A percentile compares a stretch with the other conserved stretches of the same genome.
These are phyloP conservation scores for Exophiala dermatitidis DNA, from an alignment of 2,329 filamentous ascomycete genomes.

Conservation along the genomic window DNA sequence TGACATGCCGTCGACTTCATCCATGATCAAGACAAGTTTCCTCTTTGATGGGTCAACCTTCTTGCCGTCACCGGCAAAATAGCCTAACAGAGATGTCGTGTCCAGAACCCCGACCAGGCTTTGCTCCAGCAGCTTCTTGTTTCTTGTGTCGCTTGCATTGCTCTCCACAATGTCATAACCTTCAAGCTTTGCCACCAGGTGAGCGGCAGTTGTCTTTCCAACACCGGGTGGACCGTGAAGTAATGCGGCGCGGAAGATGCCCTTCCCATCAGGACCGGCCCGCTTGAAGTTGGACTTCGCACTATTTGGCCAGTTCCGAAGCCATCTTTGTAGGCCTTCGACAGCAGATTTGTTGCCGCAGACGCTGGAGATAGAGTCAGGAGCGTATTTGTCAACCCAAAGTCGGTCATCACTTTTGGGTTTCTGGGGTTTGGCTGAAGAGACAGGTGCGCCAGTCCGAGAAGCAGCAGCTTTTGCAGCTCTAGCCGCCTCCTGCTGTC, in stretches of 20 bases:
- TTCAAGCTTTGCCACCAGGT: constrained; percentile 85
- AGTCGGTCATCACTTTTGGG: constrained; percentile 56
- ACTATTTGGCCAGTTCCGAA: constrained; percentile 71
- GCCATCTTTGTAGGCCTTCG: constrained; percentile 82
- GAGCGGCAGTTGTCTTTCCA: constrained; percentile 93
- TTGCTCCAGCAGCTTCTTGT: constrained; percentile 88
- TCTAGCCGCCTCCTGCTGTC: constrained; percentile 40
- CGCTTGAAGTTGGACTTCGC: constrained; percentile 76
- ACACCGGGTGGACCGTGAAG: constrained; percentile 93
- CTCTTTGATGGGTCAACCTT: constrained; percentile 74
- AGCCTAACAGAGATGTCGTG: constrained; percentile 86
- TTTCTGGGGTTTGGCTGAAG: constrained; percentile 36
- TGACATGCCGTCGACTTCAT: constrained; percentile 98
- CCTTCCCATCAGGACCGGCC: constrained; percentile 75
- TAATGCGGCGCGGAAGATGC: constrained; percentile 79
- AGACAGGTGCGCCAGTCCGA: constrained; percentile 35
- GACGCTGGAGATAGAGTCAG: constrained; percentile 74
- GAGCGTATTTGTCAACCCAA: constrained; percentile 94
- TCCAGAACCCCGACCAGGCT: constrained; percentile 86
- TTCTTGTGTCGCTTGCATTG: constrained; percentile 91
- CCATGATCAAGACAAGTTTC: constrained; percentile 95
- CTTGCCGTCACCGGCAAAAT: constrained; percentile 77
- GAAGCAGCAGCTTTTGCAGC: constrained; percentile 39
- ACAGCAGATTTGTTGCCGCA: constrained; percentile 90
- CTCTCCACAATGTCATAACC: constrained; percentile 91